Evolutionary conservation across 768 basidiomycete genomes (phyloP).

Genomic region (Tylopilus plumbeoviolaceoides): DNA sequence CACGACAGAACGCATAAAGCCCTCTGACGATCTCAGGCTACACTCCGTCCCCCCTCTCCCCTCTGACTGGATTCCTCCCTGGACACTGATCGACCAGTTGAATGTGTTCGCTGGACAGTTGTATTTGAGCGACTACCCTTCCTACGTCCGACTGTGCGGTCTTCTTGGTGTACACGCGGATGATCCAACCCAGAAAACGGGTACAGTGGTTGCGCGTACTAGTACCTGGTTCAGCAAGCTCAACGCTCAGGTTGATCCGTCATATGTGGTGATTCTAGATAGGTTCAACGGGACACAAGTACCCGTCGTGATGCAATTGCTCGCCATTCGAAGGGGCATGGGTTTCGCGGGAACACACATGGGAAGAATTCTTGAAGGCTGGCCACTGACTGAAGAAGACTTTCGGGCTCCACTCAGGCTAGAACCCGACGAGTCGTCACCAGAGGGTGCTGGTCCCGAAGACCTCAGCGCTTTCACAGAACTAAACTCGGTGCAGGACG

Average conservation of each 20-base stretch:
- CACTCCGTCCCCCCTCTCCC: not conserved
- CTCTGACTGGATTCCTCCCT: not conserved
- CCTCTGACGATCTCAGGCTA: not conserved
- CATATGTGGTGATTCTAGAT: not conserved
- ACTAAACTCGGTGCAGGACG: not conserved
- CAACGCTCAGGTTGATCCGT: not conserved
- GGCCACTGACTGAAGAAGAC: not conserved
- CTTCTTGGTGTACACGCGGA: not conserved
- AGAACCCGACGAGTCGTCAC: not conserved
- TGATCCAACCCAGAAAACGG: not conserved
- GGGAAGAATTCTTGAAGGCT: not conserved
- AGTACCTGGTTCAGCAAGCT: not conserved
- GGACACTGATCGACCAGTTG: not conserved
- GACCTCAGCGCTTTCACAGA: not conserved
- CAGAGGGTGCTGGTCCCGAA: not conserved
- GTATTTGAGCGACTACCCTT: not conserved
- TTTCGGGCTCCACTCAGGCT: not conserved
- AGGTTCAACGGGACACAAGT: not conserved
- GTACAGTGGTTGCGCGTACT: not conserved
- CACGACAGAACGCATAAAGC: not conserved
- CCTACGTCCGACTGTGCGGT: not conserved
- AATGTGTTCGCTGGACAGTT: not conserved
- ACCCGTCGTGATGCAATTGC: not conserved
- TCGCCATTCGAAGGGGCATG: not conserved
- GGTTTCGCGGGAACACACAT: not conserved